A percentile compares a stretch with the other conserved stretches of the same genome.
These are phyloP conservation scores for Curvularia sp. DNA, from an alignment of 2,329 filamentous ascomycete genomes.

Conservation along the genomic window DNA sequence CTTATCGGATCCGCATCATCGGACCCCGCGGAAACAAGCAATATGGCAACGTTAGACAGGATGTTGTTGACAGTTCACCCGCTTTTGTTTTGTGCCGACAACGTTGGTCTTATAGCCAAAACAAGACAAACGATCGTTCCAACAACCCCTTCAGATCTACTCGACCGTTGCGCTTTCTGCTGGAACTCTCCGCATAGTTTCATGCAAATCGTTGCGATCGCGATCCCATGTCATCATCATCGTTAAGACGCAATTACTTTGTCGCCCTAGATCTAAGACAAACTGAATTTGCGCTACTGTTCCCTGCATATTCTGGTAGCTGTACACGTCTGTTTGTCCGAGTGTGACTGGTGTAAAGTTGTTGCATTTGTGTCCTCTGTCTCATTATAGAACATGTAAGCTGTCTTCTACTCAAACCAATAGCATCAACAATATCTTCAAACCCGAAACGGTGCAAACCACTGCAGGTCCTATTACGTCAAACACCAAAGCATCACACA, in stretches of 20 bases:
- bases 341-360: background rate
- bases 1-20: slow-evolving; percentile 7
- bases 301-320: background rate
- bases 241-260: background rate
- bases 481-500: background rate
- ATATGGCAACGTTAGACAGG: background rate
- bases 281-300: background rate
- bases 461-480: background rate
- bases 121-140: background rate
- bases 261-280: background rate
- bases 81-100: slow-evolving; percentile 1
- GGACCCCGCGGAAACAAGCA: slow-evolving; percentile 14
- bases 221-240: background rate
- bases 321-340: too few relatives aligned
- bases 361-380: too few relatives aligned
- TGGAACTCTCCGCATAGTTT: background rate
- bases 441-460: background rate
- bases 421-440: background rate
- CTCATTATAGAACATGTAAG: too few relatives aligned
- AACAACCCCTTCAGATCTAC: background rate
- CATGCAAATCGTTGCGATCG: background rate
- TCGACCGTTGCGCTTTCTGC: background rate
- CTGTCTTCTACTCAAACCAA: background rate
- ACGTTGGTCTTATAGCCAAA: background rate
- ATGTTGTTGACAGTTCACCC: background rate